Evolutionary conservation across 768 basidiomycete genomes (phyloP).

Genomic region (Suillus sp.): DNA sequence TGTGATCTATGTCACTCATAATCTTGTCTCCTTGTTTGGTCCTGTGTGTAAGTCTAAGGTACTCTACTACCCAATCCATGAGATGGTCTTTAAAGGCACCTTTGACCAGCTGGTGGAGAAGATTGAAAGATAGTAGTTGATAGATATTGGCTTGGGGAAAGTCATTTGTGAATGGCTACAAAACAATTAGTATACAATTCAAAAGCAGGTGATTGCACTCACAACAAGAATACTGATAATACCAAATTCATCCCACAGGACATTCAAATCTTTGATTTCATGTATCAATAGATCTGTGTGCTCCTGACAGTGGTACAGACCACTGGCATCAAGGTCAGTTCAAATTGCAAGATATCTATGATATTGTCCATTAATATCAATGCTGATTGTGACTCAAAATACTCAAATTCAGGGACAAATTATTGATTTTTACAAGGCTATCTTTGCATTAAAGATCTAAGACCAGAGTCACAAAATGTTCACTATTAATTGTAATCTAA

Average conservation of each 20-base stretch:
- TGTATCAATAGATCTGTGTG: slow-evolving; percentile 26
- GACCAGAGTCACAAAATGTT: no score
- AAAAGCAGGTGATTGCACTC: slow-evolving; percentile 12
- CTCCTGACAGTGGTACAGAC: slow-evolving; percentile 17
- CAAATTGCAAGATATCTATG: slow-evolving; percentile 8
- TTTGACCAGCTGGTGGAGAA: no score
- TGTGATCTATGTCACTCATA: no score
- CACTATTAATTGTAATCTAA: no score
- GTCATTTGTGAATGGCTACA: slow-evolving; percentile 18
- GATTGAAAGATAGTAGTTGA: no score
- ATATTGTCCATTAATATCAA: slow-evolving; percentile 15
- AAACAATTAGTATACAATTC: background rate
- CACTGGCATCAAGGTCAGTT: slow-evolving; percentile 9
- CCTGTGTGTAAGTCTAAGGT: no score
- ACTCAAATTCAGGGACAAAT: slow-evolving; percentile 15
- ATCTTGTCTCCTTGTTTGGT: no score
- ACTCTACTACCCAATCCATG: no score
- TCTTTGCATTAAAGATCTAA: no score
- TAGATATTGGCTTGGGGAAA: background rate
- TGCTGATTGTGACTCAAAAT: slow-evolving; percentile 13
- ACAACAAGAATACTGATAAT: slow-evolving; percentile 36
- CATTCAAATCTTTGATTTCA: slow-evolving; percentile 18
- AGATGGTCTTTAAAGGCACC: no score
- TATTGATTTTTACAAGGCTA: no score
- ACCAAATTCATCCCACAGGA: slow-evolving; percentile 37